Evolutionary conservation across 1,284 basidiomycete genomes (phyloP).

Genomic region (Kwoniella shivajii): DNA sequence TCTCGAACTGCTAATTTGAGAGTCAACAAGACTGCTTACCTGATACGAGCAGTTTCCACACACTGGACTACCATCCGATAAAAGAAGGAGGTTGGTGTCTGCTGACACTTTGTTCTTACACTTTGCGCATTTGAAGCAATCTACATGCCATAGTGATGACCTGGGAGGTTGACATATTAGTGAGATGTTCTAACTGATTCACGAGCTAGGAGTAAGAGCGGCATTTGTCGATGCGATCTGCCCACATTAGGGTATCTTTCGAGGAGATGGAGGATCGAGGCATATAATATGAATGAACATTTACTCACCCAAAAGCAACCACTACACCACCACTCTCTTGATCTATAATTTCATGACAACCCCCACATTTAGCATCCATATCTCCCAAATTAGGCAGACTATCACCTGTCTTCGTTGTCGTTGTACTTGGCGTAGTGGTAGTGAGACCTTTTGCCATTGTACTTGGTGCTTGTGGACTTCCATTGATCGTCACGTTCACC

Average conservation of each 20-base stretch:
- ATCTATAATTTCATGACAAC: conserved; percentile 79
- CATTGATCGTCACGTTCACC: no score
- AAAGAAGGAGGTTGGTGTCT: conserved; percentile 91
- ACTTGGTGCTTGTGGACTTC: no score
- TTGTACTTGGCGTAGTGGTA: no score
- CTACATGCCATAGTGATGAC: conserved; percentile 54
- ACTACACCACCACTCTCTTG: conserved; percentile 82
- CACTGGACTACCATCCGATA: conserved; percentile 95
- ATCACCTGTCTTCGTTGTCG: conserved; percentile 13
- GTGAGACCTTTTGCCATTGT: no score
- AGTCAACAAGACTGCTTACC: conserved; percentile 41
- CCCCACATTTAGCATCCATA: conserved; percentile 64
- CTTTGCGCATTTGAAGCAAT: conserved; percentile 58
- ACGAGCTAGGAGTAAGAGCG: no score
- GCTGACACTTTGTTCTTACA: conserved; percentile 63
- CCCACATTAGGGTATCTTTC: no score
- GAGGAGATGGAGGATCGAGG: background rate
- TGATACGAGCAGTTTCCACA: conserved; percentile 95
- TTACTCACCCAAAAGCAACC: conserved; percentile 81
- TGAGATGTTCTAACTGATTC: background rate
- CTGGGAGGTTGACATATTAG: conserved; percentile 24
- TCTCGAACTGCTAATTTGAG: conserved; percentile 16
- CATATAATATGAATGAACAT: conserved; percentile 4
- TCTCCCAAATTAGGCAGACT: conserved; percentile 36
- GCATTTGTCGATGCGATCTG: no score